Percentiles rank a stretch among this genome's conserved stretches.
These are phyloP conservation scores for Scutellaria barbata DNA, from an alignment of 257 asterid genomes.

Conservation along the genomic window DNA sequence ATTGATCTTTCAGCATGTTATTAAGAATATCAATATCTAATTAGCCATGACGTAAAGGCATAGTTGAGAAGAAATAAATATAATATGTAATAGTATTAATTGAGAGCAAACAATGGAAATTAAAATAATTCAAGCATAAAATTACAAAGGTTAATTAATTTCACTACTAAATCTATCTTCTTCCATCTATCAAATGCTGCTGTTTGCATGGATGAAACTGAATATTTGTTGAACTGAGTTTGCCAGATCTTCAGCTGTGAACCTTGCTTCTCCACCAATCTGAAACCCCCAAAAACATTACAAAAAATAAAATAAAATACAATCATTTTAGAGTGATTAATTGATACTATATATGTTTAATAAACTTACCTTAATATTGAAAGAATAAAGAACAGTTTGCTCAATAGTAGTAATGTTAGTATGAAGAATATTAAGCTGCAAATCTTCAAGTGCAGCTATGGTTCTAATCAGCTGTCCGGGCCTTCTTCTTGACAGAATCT, in stretches of 20 bases:
- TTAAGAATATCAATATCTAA: too few relatives aligned
- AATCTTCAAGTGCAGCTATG: conserved; percentile 90
- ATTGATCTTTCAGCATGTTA: too few relatives aligned
- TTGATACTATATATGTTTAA: not conserved
- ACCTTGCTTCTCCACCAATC: conserved; percentile 74
- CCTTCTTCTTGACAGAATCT: conserved; percentile 80
- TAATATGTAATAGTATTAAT: too few relatives aligned
- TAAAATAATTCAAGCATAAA: too few relatives aligned
- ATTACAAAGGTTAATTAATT: too few relatives aligned
- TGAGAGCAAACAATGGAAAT: too few relatives aligned
- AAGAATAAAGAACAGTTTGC: conserved; percentile 88
- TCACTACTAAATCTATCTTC: not conserved
- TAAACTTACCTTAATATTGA: conserved; percentile 80
- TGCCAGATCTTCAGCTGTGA: conserved; percentile 87
- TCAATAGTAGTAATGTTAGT: conserved; percentile 93
- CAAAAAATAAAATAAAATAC: not conserved
- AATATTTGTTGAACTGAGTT: conserved; percentile 90
- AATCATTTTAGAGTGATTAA: not conserved
- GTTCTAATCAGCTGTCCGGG: conserved; percentile 72
- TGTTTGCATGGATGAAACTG: conserved; percentile 75
- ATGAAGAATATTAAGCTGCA: conserved; percentile 84
- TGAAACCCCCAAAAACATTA: conserved; percentile 39
- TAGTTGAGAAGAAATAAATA: too few relatives aligned
- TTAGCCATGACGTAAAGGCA: too few relatives aligned
- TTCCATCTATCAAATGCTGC: conserved; percentile 41